These are phyloP conservation scores for Cladosporium velox DNA, from an alignment of 2,329 filamentous ascomycete genomes.

Conservation along the genomic window DNA sequence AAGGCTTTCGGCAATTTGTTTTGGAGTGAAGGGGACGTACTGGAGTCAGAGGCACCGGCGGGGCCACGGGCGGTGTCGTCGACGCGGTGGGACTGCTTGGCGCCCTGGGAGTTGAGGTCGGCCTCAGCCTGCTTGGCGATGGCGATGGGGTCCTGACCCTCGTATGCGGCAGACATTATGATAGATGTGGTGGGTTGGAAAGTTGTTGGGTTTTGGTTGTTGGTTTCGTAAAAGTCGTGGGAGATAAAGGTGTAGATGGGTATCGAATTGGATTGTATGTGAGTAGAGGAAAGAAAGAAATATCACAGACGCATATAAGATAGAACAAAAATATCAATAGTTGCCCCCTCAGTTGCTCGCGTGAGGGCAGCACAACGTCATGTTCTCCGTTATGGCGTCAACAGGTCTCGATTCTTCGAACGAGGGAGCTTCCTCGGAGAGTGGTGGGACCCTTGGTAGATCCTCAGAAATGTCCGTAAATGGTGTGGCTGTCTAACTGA, in stretches of 20 bases:
- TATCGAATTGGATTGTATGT: conserved; percentile 16
- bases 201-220: conserved; percentile 13
- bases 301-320: background rate
- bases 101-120: conserved; percentile 48
- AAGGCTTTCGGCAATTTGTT: background rate
- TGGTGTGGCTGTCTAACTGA: background rate
- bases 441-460: conserved; percentile 4
- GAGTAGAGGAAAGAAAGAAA: conserved; percentile 5
- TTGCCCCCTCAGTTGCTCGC: conserved; percentile 16
- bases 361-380: conserved; percentile 18
- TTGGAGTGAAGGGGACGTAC: background rate
- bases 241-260: conserved; percentile 3
- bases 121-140: conserved; percentile 52
- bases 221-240: conserved; percentile 8
- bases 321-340: conserved; percentile 16
- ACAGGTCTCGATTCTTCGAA: conserved; percentile 14
- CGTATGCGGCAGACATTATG: conserved; percentile 48
- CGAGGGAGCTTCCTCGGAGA: conserved; percentile 7
- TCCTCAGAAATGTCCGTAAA: conserved; percentile 2
- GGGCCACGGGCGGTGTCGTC: conserved; percentile 24
- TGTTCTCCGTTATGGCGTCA: conserved; percentile 21
- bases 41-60: conserved; percentile 22
- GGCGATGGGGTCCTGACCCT: conserved; percentile 44
- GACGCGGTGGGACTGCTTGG: conserved; percentile 34
- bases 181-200: conserved; percentile 16